Conservation (phyloP, 257 asterid genomes). For the Thymus mandschuricus region DNA sequence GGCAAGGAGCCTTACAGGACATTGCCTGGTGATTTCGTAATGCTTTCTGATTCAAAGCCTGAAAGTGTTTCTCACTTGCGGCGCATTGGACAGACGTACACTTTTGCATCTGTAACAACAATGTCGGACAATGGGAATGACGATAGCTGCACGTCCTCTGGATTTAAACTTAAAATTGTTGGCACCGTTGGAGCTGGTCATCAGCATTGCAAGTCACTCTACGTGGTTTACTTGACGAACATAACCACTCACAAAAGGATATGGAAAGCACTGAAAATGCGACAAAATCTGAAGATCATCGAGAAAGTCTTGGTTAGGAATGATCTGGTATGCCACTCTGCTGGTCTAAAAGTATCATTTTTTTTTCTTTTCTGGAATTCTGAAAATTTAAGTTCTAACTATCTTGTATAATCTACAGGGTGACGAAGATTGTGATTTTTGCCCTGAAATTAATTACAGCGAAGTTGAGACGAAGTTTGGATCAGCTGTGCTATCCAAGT, state of each 20-base stretch:
- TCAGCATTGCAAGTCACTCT: too few species aligned
- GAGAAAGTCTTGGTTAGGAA: slow-evolving; percentile 35
- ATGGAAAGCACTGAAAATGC: slow-evolving; percentile 52
- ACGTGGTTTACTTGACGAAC: slow-evolving; percentile 50
- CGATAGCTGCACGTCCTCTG: slow-evolving; percentile 13
- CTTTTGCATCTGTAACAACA: slow-evolving; percentile 48
- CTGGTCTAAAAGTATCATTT: not conserved
- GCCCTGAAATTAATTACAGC: slow-evolving; percentile 6
- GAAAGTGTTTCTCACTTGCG: too few species aligned
- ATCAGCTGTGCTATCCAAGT: slow-evolving; percentile 21
- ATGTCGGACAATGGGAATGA: slow-evolving; percentile 33
- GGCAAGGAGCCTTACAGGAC: too few species aligned
- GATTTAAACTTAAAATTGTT: slow-evolving; percentile 36
- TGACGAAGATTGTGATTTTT: slow-evolving; percentile 34
- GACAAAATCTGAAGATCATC: slow-evolving; percentile 37
- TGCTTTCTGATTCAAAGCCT: too few species aligned
- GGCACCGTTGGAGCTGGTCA: slow-evolving; percentile 6
- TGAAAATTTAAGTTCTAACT: not conserved
- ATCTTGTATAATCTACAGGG: slow-evolving; percentile 25
- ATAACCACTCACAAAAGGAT: slow-evolving; percentile 42
- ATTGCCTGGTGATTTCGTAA: too few species aligned
- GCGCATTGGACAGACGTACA: slow-evolving; percentile 28
- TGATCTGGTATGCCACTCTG: slow-evolving; percentile 40
- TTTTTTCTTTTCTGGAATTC: not conserved
- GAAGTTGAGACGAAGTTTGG: slow-evolving; percentile 25